phyloP scores from a whole-genome alignment of 1,284 basidiomycete species.

The Anthracocystis setariae region DNA sequence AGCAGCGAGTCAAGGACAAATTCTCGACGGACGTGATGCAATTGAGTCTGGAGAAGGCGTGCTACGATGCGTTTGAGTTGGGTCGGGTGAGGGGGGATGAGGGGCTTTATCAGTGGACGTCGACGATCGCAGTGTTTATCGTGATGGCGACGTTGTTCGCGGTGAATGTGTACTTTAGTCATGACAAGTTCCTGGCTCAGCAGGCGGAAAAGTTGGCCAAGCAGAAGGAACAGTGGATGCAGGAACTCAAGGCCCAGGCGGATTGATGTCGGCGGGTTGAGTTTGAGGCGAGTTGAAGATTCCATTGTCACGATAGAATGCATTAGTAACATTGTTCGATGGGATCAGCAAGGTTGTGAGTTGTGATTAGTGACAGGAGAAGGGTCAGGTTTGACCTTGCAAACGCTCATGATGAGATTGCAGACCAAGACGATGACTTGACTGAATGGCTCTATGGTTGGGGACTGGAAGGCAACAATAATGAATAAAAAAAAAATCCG shows the following conservation, averaged over 20 bases:
- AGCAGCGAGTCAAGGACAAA: conserved; percentile 22
- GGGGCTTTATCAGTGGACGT: conserved; percentile 52
- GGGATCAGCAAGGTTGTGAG: too few species aligned
- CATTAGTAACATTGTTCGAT: too few species aligned
- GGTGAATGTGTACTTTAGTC: conserved; percentile 45
- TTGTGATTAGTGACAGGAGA: too few species aligned
- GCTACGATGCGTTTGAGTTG: conserved; percentile 40
- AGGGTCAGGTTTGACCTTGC: too few species aligned
- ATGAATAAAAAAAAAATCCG: too few species aligned
- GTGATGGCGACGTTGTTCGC: conserved; percentile 42
- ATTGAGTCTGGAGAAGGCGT: conserved; percentile 38
- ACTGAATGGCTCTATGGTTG: too few species aligned
- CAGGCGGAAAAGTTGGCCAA: conserved; percentile 33
- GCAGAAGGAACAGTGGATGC: conserved; percentile 42
- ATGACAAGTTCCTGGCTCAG: conserved; percentile 39
- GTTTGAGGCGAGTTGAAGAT: too few species aligned
- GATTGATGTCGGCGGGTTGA: background rate
- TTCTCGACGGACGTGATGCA: conserved; percentile 51
- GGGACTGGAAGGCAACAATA: too few species aligned
- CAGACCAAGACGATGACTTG: too few species aligned
- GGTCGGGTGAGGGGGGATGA: conserved; percentile 49
- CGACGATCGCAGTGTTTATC: conserved; percentile 27
- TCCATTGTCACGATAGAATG: too few species aligned
- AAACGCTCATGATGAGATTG: too few species aligned
- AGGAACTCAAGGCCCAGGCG: conserved; percentile 11